Percentiles rank a stretch among this genome's conserved stretches.
Evolutionary conservation across 2,329 filamentous ascomycete species (phyloP).

Genomic region (Clathrospora elynae): DNA sequence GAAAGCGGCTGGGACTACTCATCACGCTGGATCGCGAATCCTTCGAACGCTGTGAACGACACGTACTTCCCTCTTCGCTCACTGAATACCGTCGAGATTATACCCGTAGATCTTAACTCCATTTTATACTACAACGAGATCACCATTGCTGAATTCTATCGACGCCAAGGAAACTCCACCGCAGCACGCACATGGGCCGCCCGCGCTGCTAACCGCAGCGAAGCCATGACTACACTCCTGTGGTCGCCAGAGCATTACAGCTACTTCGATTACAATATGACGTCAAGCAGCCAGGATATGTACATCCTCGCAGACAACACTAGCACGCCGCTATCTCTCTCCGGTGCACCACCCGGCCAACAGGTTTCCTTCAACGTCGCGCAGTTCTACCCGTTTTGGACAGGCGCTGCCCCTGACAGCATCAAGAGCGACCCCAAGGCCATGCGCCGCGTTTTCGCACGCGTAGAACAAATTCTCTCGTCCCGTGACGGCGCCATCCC

Average conservation of each 20-base stretch:
- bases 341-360: conserved; percentile 58
- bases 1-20: conserved; percentile 71
- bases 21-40: conserved; percentile 63
- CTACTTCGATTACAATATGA: conserved; percentile 74
- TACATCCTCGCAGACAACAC: conserved; percentile 56
- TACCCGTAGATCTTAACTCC: conserved; percentile 71
- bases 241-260: conserved; percentile 67
- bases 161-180: conserved; percentile 56
- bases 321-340: conserved; percentile 43
- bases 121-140: conserved; percentile 70
- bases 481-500: conserved; percentile 62
- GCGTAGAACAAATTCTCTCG: conserved; percentile 60
- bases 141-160: conserved; percentile 62
- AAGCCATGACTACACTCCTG: conserved; percentile 66
- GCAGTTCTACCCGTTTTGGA: conserved; percentile 73
- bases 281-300: conserved; percentile 60
- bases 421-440: conserved; percentile 65
- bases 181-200: conserved; percentile 58
- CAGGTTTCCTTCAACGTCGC: conserved; percentile 64
- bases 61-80: conserved; percentile 69
- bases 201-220: conserved; percentile 59
- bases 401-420: conserved; percentile 63
- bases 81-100: conserved; percentile 62
- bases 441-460: conserved; percentile 60
- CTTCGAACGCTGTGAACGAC: conserved; percentile 63